phyloP scores from a whole-genome alignment of 148 eudicot genomes.

The Vaccinium myrtillus region DNA sequence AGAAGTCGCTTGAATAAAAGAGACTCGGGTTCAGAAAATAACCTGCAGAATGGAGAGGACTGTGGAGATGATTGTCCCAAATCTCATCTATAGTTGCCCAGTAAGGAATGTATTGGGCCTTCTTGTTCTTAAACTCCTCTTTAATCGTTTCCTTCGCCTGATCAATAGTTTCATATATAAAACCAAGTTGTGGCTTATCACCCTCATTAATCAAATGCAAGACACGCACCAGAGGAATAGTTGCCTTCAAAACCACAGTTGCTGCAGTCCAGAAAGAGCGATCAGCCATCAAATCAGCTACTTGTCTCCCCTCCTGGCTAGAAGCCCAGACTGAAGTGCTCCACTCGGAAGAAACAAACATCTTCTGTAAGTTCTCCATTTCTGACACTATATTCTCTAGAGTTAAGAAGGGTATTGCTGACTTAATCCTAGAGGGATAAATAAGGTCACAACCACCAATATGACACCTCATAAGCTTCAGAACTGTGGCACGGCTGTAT shows the following conservation, averaged over 20 bases:
- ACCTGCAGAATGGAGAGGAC: conserved; percentile 70
- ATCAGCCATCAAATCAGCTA: conserved; percentile 38
- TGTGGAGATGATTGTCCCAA: conserved; percentile 58
- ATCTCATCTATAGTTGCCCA: conserved; percentile 65
- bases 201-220: conserved; percentile 39
- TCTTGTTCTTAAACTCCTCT: conserved; percentile 37
- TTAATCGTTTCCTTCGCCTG: conserved; percentile 67
- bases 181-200: conserved; percentile 38
- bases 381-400: conserved; percentile 48
- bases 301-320: conserved; percentile 36
- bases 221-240: conserved; percentile 54
- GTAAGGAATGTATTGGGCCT: conserved; percentile 31
- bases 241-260: conserved; percentile 37
- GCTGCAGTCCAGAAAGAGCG: conserved; percentile 49
- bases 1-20: conserved; percentile 35
- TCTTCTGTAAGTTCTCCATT: conserved; percentile 28
- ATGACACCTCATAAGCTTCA: conserved; percentile 38
- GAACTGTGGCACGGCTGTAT: conserved; percentile 32
- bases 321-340: conserved; percentile 38
- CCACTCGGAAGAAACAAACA: conserved; percentile 55
- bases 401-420: conserved; percentile 45
- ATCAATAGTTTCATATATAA: conserved; percentile 67
- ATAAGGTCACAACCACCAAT: conserved; percentile 40
- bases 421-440: conserved; percentile 36
- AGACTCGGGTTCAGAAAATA: conserved; percentile 55